Percentiles rank a stretch among this genome's conserved stretches.
These are phyloP conservation scores for Prototheca wickerhamii DNA, from an alignment of 163 green algal genomes.

Conservation along the genomic window DNA sequence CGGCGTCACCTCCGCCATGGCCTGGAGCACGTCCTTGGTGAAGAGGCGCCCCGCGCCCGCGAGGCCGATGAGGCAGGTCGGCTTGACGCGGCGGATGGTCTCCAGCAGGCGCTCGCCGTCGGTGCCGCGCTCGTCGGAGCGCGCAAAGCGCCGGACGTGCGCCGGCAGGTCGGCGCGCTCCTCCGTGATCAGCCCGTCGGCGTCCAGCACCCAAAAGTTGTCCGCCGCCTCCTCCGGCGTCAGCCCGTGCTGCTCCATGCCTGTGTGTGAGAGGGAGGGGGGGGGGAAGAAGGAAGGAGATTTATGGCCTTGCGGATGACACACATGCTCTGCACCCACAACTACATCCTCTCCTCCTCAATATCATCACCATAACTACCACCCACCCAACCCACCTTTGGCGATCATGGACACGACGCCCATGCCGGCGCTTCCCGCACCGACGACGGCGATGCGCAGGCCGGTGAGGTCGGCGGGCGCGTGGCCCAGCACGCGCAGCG, in stretches of 20 bases:
- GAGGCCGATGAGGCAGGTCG: constrained; percentile 69
- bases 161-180: constrained; percentile 11
- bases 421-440: constrained; percentile 76
- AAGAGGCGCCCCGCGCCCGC: constrained; percentile 72
- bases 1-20: constrained; percentile 54
- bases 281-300: neutral
- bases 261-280: neutral
- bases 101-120: constrained; percentile 63
- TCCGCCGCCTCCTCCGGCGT: constrained; percentile 41
- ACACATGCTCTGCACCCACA: too few relatives aligned
- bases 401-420: constrained; percentile 74
- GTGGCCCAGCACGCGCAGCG: constrained; percentile 50
- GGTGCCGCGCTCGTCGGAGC: constrained; percentile 20
- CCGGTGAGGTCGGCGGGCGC: constrained; percentile 38
- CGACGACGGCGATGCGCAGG: constrained; percentile 68
- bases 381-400: constrained; percentile 6
- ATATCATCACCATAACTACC: neutral
- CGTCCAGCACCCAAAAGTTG: constrained; percentile 69
- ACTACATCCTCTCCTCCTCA: too few relatives aligned
- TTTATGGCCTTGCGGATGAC: neutral
- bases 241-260: constrained; percentile 66
- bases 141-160: constrained; percentile 61
- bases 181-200: constrained; percentile 59
- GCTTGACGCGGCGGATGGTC: constrained; percentile 55
- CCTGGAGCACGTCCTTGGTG: constrained; percentile 58